Base-by-base conservation (phyloP, 2,329 filamentous ascomycete species). In the Diaporthe longicolla region DNA sequence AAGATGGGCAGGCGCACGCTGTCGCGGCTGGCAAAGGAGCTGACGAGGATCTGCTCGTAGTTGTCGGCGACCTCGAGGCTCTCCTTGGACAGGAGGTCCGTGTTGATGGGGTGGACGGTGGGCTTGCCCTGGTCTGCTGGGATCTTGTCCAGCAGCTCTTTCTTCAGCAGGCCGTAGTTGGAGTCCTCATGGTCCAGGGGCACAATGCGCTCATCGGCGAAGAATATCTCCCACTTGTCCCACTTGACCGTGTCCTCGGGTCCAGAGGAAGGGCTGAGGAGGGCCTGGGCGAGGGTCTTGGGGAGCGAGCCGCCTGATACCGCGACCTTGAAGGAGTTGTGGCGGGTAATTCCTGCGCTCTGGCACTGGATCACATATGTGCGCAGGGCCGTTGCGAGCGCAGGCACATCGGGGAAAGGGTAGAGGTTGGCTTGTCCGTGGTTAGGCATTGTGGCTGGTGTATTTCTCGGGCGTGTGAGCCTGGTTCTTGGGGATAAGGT, bases 161-260 rank as follows among this genome's bases (percentile, higher is more conserved):
- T 87, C 87, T 98, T 97, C 78, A 98, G 86, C 58, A 98, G 91
- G 75, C 87, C 91, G 85, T 98, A 98, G 87, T 98, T 99, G 87
- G 95, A 98, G 86, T 99, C 96, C 77, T 91, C 89, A 85, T 98
- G 93, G 83, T 97, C 92, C 78, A 98, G 92, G 29, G 97, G 94
- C 70, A 98, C 97, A 79, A 94, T 94, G 81, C 97, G 94, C 88
- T 99, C 97, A 82, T 99, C 97, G 81, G 96, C 96, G 84, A 98
- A 98, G 89, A 98, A 99, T 81, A 99, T 94, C 81, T 98, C 94
- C 97, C 97, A 99, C 83, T 94, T 95, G 82, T 89, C 87, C 84
- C 97, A 98, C 79, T 93, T 88, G 78, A 95, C 85, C 5, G 86
- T 88, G 81, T 95, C 94, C 73, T 92, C 82, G 55, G 84, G 81